Conservation (phyloP, 495 filamentous ascomycete species). For the Lentithecium fluviatile region DNA sequence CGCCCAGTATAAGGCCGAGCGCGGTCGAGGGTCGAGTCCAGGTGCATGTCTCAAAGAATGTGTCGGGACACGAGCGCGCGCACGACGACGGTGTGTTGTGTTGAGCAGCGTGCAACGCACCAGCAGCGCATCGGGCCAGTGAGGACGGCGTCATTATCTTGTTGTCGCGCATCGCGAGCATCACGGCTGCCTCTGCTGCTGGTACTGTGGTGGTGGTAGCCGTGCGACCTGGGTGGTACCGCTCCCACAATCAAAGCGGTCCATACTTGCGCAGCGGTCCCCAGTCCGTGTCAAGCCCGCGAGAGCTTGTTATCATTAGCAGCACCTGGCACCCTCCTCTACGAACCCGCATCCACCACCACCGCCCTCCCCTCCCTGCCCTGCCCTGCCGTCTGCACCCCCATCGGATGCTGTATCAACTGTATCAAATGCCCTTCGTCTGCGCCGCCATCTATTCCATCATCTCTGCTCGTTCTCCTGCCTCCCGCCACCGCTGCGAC, state of each 20-base stretch:
- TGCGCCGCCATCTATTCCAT: too few relatives aligned
- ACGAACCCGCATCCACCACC: neutral
- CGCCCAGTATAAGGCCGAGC: conserved; percentile 8
- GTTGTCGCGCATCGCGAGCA: neutral
- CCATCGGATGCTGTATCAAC: conserved; percentile 1
- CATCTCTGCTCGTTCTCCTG: neutral
- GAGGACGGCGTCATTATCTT: neutral
- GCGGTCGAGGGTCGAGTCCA: neutral
- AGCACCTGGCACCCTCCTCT: neutral
- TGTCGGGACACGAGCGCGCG: neutral
- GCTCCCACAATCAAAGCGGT: neutral
- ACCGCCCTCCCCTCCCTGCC: neutral
- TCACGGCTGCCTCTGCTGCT: too few relatives aligned
- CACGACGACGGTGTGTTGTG: neutral
- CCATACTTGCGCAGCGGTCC: conserved; percentile 5
- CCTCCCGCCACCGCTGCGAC: neutral
- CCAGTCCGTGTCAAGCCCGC: conserved; percentile 7
- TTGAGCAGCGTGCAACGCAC: too few relatives aligned
- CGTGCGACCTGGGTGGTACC: neutral
- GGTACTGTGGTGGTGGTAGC: too few relatives aligned
- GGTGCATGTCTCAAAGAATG: neutral
- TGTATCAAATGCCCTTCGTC: neutral
- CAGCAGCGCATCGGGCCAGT: neutral
- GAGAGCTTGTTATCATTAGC: neutral
- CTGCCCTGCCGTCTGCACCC: neutral